Base-by-base conservation (phyloP, 768 basidiomycete genomes). In the Filobasidium wieringae region DNA sequence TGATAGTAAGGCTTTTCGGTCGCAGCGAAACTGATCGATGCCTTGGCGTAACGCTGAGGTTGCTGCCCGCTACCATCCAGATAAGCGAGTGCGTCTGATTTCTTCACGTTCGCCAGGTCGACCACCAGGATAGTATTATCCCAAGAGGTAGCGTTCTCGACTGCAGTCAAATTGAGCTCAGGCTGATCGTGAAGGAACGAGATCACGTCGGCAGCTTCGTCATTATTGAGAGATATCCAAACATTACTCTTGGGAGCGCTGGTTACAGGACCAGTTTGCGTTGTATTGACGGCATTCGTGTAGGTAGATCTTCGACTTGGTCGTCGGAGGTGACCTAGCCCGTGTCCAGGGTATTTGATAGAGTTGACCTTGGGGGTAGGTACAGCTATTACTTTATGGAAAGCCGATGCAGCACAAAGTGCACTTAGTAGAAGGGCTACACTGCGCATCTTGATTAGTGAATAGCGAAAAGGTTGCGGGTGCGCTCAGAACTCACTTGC, bases 1-100 rank as follows among this genome's bases (percentile, higher is more conserved):
- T 64, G 59, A n/a, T 53, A 55, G 36, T 61, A 66, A 5, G 64
- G 61, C 43, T 64, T 63, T n/a, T 62, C 59, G 17, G 51, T 57
- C 1, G 64, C 64, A 32, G 58, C 60, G 47, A 67, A 63, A 5
- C 57, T 34, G 30, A 67, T 34, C 36, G 58, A 59, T 2, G 64
- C 66, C 22, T 63, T 54, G 15, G 64, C 66, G 51, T 62, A 67
- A 33, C 66, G 47, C 7, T 57, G 54, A n/a, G 66, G 66, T 17
- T 37, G 39, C 12, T 55, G 31, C 1, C 59, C 62, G 0, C 52
- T 49, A 14, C 60, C 58, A 36, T 65, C 62, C 1, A 67, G 29
- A 34, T 61, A 67, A 19, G 43, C n/a, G 31, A 65, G 34, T 14
- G 62, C 62, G 31, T 62, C 60, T 3, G 62, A 62, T 37, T 65